Evolutionary conservation across 2,329 filamentous ascomycete genomes (phyloP).

Genomic region (Aureobasidium subglaciale): DNA sequence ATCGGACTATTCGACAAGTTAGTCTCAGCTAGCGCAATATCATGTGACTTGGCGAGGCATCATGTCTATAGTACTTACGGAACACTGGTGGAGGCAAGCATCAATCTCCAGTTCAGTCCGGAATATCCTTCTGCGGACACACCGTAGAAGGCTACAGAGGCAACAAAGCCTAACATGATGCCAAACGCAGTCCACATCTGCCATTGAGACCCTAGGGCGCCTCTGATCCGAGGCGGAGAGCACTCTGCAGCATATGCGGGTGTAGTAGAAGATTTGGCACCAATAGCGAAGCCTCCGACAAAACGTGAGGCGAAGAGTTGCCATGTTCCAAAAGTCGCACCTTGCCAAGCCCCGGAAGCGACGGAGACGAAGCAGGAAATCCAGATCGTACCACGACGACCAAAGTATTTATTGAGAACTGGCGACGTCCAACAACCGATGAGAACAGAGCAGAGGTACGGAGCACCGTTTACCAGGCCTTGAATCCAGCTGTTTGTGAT

Average conservation of each 20-base stretch:
- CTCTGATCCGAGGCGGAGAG: conserved; percentile 32
- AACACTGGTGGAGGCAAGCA: conserved; percentile 59
- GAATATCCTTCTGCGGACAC: conserved; percentile 42
- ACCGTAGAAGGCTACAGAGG: conserved; percentile 36
- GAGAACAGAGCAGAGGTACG: conserved; percentile 39
- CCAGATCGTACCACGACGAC: conserved; percentile 59
- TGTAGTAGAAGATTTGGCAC: conserved; percentile 38
- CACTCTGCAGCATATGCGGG: conserved; percentile 37
- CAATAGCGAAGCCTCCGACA: conserved; percentile 33
- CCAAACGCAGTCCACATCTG: conserved; percentile 42
- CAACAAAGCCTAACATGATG: conserved; percentile 39
- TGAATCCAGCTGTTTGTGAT: conserved; percentile 20
- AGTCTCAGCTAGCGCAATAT: too few species aligned
- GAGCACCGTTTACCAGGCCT: conserved; percentile 39
- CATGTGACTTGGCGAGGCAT: background rate
- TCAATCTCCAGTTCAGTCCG: conserved; percentile 26
- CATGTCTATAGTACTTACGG: conserved; percentile 16
- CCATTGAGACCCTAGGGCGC: conserved; percentile 41
- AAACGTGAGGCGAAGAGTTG: conserved; percentile 18
- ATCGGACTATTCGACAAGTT: conserved; percentile 22
- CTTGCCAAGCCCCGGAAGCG: conserved; percentile 27
- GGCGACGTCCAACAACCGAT: conserved; percentile 47
- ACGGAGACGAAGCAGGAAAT: conserved; percentile 61
- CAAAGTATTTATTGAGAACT: conserved; percentile 51
- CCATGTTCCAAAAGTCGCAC: conserved; percentile 18